Base-by-base conservation (phyloP, 805 yeast species). In the Lachancea lanzarotensis region DNA sequence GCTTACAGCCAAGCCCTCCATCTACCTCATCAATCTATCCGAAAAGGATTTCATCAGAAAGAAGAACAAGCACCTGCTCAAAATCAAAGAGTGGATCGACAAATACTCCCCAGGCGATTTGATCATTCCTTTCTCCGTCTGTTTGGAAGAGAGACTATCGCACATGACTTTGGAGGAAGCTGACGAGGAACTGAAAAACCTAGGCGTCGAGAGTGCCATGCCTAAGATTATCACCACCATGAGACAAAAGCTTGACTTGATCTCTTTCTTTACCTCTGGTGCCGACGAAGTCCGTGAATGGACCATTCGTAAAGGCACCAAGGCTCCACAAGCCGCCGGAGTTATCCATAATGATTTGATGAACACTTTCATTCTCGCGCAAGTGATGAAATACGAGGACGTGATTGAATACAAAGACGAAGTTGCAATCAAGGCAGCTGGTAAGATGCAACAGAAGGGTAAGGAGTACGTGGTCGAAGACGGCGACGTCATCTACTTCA, bases 311-410 rank as follows among this genome's bases (percentile, higher is more conserved):
- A 73, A 75, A 55, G 95, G 95, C 56, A 84, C 91, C 38, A 82
- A 86, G 57, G 97, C 97, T 43, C 98, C 98, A n/a, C 89, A 85
- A 62, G 98, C 98, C 37, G 98, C 98, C 18, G 98, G 97, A 65
- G 95, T 93, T 37, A 91, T 91, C 59, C 98, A 93, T 68, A 85
- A 90, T 33, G 98, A 91, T 70, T 78, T 91, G 65, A 90, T 87
- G 77, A 86, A 83, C 67, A 91, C 98, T 18, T 93, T 93, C 66
- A 89, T 93, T 59, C 80, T 88, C 57, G 98, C 98, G 37, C 89
- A 88, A 66, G 84, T 93, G 53, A 88, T 88, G 61, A 90, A 88
- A 60, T 93, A 79, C 71, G 76, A 74, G 19, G 97, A 89, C 62
- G 69, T 90, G 50, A 66, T 81, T 41, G 91, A 84, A 68, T 70